Evolutionary conservation across 352 stramenopile genomes (phyloP).

Genomic region (Phytophthora idaei): DNA sequence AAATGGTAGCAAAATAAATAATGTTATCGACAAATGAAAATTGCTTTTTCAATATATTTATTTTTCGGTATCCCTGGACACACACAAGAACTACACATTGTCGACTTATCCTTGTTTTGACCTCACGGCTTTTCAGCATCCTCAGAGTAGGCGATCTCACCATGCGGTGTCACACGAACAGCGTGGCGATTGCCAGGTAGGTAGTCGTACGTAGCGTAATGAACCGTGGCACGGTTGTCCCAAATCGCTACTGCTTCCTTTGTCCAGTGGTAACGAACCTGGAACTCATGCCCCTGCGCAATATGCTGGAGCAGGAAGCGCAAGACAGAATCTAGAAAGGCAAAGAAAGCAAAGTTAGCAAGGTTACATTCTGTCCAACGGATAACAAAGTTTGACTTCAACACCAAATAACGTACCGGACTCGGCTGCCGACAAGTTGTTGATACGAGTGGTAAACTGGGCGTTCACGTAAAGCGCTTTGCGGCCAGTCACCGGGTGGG

Average conservation of each 20-base stretch:
- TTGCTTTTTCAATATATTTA: too few relatives aligned
- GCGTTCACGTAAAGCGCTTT: neutral
- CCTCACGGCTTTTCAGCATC: neutral
- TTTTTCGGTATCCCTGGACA: too few relatives aligned
- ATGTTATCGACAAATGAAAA: too few relatives aligned
- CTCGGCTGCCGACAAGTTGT: neutral
- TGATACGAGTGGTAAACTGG: neutral
- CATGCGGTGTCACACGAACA: neutral
- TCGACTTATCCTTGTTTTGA: too few relatives aligned
- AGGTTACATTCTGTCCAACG: neutral
- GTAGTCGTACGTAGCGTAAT: neutral
- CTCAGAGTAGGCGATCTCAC: neutral
- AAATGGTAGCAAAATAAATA: too few relatives aligned
- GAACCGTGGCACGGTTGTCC: neutral
- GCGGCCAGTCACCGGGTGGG: neutral
- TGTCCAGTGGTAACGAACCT: neutral
- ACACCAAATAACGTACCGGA: neutral
- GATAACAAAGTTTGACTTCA: neutral
- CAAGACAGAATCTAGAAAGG: neutral
- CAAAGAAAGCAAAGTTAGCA: neutral
- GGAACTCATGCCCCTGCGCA: constrained; percentile 13
- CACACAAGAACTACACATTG: too few relatives aligned
- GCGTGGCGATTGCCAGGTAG: neutral
- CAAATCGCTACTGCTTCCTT: neutral
- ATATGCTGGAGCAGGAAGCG: neutral